Conservation (phyloP, 2,329 filamentous ascomycete species). For the Neonectria ditissima region DNA sequence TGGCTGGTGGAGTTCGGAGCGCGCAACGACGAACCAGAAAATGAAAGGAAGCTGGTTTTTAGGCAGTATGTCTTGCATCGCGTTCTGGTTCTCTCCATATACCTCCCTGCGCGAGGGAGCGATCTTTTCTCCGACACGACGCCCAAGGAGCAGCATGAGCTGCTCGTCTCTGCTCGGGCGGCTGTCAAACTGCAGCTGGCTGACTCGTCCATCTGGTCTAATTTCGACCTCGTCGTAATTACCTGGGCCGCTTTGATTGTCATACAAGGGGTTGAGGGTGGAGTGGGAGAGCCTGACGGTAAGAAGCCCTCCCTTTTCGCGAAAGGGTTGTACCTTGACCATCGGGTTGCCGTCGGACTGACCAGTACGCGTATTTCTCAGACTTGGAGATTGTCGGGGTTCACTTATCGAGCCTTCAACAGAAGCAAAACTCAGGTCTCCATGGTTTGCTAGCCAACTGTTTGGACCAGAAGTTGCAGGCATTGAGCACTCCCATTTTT, state of each 20-base stretch:
- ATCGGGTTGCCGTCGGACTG: background rate
- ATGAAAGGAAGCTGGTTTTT: conserved; percentile 52
- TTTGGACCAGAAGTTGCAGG: conserved; percentile 2
- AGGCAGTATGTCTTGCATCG: conserved; percentile 57
- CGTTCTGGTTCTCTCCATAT: conserved; percentile 57
- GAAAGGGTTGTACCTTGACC: background rate
- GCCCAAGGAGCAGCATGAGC: conserved; percentile 54
- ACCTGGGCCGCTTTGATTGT: conserved; percentile 59
- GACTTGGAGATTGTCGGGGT: conserved; percentile 11
- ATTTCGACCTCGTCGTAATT: conserved; percentile 58
- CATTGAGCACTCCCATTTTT: conserved; percentile 8
- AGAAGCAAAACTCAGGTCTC: background rate
- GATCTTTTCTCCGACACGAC: conserved; percentile 54
- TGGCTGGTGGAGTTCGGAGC: conserved; percentile 56
- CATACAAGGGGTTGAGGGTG: conserved; percentile 55
- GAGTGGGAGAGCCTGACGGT: conserved; percentile 54
- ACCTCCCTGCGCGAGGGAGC: conserved; percentile 55
- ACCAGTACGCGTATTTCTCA: background rate
- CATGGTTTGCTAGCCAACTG: background rate
- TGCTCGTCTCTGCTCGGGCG: conserved; percentile 55
- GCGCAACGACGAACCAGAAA: conserved; percentile 46
- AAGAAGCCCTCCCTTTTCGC: background rate
- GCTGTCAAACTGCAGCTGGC: conserved; percentile 54
- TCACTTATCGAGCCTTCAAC: background rate
- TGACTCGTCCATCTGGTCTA: conserved; percentile 58